phyloP scores from a whole-genome alignment of 805 yeast species.

The Lachancea meyersii region DNA sequence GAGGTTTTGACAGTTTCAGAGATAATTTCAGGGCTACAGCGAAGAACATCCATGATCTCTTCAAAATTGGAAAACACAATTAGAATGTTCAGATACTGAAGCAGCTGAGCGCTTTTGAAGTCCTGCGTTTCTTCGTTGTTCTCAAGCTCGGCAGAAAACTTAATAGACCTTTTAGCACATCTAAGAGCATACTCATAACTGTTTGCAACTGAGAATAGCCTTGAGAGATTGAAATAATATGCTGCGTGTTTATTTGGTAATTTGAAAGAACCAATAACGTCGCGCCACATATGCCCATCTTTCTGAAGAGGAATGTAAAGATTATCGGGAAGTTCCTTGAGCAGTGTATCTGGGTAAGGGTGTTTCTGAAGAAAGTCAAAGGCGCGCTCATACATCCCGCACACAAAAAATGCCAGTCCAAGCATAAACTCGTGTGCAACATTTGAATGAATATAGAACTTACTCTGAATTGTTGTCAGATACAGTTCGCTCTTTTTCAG shows the following conservation, averaged over 20 bases:
- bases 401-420: conserved; percentile 23
- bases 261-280: conserved; percentile 18
- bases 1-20: conserved; percentile 16
- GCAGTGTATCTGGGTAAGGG: conserved; percentile 19
- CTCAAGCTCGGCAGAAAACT: conserved; percentile 14
- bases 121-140: conserved; percentile 17
- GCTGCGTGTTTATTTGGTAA: conserved; percentile 15
- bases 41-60: conserved; percentile 30
- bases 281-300: conserved; percentile 19
- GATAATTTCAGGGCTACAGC: conserved; percentile 24
- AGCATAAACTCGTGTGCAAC: conserved; percentile 24
- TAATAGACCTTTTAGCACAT: conserved; percentile 27
- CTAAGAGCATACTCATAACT: conserved; percentile 21
- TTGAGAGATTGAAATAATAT: conserved; percentile 25
- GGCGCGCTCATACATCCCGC: conserved; percentile 23
- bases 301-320: conserved; percentile 14
- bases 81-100: conserved; percentile 25
- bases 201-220: conserved; percentile 20
- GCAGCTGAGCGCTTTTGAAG: conserved; percentile 20
- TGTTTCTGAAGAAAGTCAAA: conserved; percentile 24
- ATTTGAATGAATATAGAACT: conserved; percentile 19
- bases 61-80: conserved; percentile 22
- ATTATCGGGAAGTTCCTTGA: conserved; percentile 17
- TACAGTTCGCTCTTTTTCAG: conserved; percentile 9
- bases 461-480: conserved; percentile 16